phyloP scores from a whole-genome alignment of 805 yeast genomes.

The Wickerhamiella kazuoi region DNA sequence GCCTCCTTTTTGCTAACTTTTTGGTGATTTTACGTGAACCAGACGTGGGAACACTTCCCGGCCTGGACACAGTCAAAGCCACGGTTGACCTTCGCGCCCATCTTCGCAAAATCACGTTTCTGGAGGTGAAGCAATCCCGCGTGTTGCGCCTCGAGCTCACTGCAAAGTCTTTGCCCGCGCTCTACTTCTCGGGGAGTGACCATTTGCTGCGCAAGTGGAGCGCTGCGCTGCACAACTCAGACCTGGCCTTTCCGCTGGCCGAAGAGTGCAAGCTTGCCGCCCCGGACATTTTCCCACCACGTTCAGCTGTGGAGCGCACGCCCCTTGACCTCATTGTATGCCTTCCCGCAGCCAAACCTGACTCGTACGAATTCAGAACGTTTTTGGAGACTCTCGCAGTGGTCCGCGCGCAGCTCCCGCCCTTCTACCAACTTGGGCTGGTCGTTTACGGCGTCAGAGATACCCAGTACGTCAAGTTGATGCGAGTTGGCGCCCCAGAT shows the following conservation, averaged over 20 bases:
- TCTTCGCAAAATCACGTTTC: neutral
- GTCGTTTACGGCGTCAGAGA: neutral
- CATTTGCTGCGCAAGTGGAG: neutral
- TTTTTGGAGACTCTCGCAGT: neutral
- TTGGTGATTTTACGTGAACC: neutral
- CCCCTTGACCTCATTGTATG: neutral
- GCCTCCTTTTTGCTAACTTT: neutral
- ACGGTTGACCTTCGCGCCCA: neutral
- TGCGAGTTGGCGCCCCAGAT: neutral
- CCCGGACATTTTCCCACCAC: neutral
- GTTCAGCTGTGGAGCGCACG: neutral
- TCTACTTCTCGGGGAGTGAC: neutral
- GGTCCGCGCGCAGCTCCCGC: neutral
- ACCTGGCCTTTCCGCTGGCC: neutral
- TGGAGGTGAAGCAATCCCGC: no score
- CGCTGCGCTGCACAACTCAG: neutral
- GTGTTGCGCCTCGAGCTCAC: neutral
- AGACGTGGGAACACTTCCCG: no score
- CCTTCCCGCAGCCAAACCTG: neutral
- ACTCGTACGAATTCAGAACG: neutral
- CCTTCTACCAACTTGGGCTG: neutral
- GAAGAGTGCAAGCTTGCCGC: neutral
- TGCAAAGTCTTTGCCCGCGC: neutral
- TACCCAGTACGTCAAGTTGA: neutral
- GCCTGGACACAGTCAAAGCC: neutral